Evolutionary conservation across 2,329 filamentous ascomycete genomes (phyloP), one percentile per base, ranked within the genome.

Genomic region (Penicillium digitatum): DNA sequence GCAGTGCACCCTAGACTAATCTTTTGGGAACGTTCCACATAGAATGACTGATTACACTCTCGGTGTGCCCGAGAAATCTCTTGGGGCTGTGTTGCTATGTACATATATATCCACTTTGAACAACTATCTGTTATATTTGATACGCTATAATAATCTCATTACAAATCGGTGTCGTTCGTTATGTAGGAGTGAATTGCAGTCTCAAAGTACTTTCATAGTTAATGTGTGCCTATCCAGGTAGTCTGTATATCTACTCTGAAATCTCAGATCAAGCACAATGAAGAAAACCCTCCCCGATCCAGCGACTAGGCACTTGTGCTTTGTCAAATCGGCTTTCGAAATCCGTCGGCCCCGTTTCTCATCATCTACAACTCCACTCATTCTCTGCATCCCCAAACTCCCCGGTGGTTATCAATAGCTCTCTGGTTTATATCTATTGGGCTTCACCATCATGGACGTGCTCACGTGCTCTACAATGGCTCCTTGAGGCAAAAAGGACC

Each of bases 1-100:
- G 52, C 52, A 55, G 34, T 40, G 52, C 47, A 39, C 32, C 32
- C 32, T 55, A 55, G 27, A 34, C 3, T 7, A 5, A 6, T 8
- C 10, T 20, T n/a, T 24, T 7, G 3, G 22, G 24, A 14, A 20
- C 5, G n/a, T 40, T 31, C 7, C 42, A 44, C 42, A 24, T 9
- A 24, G 24, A 9, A 14, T 14, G 27, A 14, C 18, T 9, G 27
- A 7, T 24, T 42, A 18, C 18, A 31, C 26, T n/a, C 12, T 10
- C 29, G 10, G 31, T 18, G 20, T 22, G 16, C 27, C 16, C 5
- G 20, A 14, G 20, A 26, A 38, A 12, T 20, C 8, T 16, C 11
- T 38, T 26, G 42, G 18, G 9, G 27, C 43, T 5, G 9, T 45
- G 43, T 31, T 45, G 20, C 43, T n/a, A 22, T 48, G 45, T 38